Conservation (phyloP, 352 stramenopile genomes). For the Thraustochytrium striatum region DNA sequence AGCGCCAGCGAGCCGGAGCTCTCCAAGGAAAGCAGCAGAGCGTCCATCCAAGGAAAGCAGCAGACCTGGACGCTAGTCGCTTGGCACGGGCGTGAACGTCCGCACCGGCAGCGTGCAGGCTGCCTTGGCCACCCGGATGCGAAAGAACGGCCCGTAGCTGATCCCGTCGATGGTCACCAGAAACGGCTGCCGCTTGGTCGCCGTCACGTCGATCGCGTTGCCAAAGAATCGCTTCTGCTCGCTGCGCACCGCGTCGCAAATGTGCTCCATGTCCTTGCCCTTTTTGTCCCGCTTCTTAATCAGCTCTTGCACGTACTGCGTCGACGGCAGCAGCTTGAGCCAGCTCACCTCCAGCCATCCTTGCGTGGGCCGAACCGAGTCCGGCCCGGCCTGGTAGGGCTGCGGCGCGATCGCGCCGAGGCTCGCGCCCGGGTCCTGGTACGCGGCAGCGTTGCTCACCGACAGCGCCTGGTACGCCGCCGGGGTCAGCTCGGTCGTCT, state of each 20-base stretch:
- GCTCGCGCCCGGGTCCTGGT: background rate
- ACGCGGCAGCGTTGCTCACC: constrained; percentile 7
- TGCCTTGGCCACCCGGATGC: background rate
- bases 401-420: background rate
- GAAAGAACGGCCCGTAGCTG: background rate
- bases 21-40: too few species aligned
- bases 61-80: too few species aligned
- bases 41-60: too few species aligned
- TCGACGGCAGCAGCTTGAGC: background rate
- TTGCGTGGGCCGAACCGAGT: background rate
- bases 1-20: too few species aligned
- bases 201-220: background rate
- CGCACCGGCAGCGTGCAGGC: background rate
- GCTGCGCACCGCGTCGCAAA: background rate
- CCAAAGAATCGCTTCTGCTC: constrained; percentile 2
- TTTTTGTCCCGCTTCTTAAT: constrained; percentile 46
- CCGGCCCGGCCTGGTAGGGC: background rate
- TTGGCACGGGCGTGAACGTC: constrained; percentile 37
- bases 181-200: constrained; percentile 19
- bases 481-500: constrained; percentile 1
- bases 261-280: constrained; percentile 1
- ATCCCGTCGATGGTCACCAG: constrained; percentile 23
- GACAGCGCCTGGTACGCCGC: constrained; percentile 11
- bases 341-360: constrained; percentile 29
- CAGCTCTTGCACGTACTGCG: background rate